A percentile compares a stretch with the other conserved stretches of the same genome.
phyloP scores from a whole-genome alignment of 306 rosid species.

The Mimosa bimucronata region DNA sequence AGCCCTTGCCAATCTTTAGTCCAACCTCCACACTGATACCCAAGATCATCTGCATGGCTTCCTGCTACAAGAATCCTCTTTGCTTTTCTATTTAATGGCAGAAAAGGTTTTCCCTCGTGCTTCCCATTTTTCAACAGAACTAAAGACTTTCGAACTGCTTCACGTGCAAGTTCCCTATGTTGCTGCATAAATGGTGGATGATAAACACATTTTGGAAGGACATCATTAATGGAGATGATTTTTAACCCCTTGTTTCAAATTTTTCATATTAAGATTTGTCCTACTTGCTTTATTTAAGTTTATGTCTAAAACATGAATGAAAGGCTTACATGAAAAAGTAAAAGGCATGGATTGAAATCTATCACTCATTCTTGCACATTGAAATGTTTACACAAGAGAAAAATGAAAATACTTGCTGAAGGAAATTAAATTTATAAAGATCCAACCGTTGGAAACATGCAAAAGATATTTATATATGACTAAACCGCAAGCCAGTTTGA shows the following conservation, averaged over 20 bases:
- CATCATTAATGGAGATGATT: not conserved
- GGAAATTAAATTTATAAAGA: not conserved
- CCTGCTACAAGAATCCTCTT: constrained; percentile 56
- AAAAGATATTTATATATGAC: not conserved
- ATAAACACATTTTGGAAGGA: not conserved
- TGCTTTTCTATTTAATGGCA: not conserved
- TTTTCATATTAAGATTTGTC: not conserved
- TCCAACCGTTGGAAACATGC: not conserved
- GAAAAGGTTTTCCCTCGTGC: constrained; percentile 47
- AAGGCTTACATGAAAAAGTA: not conserved
- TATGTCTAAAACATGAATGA: constrained; percentile 6
- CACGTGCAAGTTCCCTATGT: constrained; percentile 81
- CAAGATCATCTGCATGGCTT: constrained; percentile 82
- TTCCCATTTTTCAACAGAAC: constrained; percentile 86
- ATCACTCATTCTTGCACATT: not conserved
- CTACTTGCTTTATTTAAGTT: not conserved
- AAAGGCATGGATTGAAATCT: not conserved
- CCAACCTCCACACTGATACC: constrained; percentile 93
- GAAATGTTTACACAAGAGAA: not conserved
- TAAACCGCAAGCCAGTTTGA: not conserved
- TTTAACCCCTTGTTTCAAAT: not conserved
- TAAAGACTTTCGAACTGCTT: constrained; percentile 85
- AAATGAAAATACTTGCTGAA: not conserved
- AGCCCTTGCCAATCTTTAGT: constrained; percentile 65
- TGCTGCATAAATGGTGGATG: constrained; percentile 47